Base-by-base conservation (phyloP, 1,284 basidiomycete genomes). In the Athelia sp. region DNA sequence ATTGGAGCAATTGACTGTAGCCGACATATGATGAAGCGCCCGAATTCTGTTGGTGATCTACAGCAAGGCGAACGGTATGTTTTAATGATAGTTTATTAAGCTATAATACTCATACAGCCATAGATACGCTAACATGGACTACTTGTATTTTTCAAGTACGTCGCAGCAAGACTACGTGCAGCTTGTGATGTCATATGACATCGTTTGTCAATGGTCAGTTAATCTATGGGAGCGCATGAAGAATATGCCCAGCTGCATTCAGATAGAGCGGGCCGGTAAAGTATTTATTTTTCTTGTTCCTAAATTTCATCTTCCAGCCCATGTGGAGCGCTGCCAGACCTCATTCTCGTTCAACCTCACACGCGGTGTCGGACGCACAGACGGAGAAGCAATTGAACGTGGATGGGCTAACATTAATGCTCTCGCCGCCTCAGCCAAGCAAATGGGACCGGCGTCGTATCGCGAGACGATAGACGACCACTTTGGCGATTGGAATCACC, bases 301-400 rank as follows among this genome's bases (percentile, higher is more conserved):
- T 11, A 60, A 60, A 40, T 47, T 55, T 13, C 60, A 62, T 42
- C 42, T 56, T 19, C 31, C 29, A 6, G 57, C 51, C 0, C 58
- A 60, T 48, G 51, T 52, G 1, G 23, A 24, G 2, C n/a, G 35
- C 9, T 56, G 55, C 43, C 61, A 61, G 17, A 45, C 54, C 1
- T 32, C 26, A 0, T 63, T 32, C 22, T 62, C 60, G 0, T 51
- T 63, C 26, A 61, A 60, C 44, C 57, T 35, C 14, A 4, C 48
- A 8, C 42, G 8, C 1, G 43, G 52, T 13, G 53, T 50, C 24
- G 59, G 52, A 0, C 22, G 52, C 14, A 64, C 58, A 0, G 56
- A 60, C 38, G 60, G 62, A 6, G 62, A 64, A 32, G 58, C 57
- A 0, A 53, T 60, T 15, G 62, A 65, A 43, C 47, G 52, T 0